Evolutionary conservation across 2,329 filamentous ascomycete genomes (phyloP), one percentile per base, ranked within the genome.

Genomic region (Paecilomyces niveus): DNA sequence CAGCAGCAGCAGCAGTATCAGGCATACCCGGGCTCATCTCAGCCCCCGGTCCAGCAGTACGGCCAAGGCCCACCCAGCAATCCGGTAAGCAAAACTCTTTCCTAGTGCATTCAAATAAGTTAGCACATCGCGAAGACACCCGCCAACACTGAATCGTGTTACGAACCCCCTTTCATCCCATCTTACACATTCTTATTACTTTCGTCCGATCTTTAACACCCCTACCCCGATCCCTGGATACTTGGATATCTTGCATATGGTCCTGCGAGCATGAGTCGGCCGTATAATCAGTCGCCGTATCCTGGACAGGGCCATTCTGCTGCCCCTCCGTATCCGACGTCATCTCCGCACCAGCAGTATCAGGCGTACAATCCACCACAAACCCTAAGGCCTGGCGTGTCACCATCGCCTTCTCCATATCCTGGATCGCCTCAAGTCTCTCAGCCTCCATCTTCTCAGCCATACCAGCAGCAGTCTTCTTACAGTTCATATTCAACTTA

Each of bases 1-100:
- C 50, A 52, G 15, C 61, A 61, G 55, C 78, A 81, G 64, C 73
- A 71, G 61, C 76, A 78, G 67, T 85, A 85, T 72, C 81, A 85
- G 74, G 78, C 82, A 63, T 85, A 82, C 69, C 78, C 77, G 65
- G 78, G 77, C 65, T 70, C 67, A 53, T 60, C 68, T 61, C 58
- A 62, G 56, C 67, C 69, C 58, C 57, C 59, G 49, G 59, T n/a
- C 52, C 59, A 61, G 58, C 58, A 57, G 59, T 64, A 67, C 53
- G 56, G 66, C 55, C 66, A 58, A 57, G 31, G 15, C 31, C 57
- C 22, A 54, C 54, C 68, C 61, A 68, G 67, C 64, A 61, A 59
- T 58, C 65, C 72, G 68, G 73, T 76, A 76, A 72, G 73, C 68
- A 63, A 33, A 29, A 29, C 55, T 26, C 29, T 29, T 54, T 55